Evolutionary conservation across 2,329 filamentous ascomycete genomes (phyloP), one percentile per base, ranked within the genome.

Genomic region (Claviceps purpurea): DNA sequence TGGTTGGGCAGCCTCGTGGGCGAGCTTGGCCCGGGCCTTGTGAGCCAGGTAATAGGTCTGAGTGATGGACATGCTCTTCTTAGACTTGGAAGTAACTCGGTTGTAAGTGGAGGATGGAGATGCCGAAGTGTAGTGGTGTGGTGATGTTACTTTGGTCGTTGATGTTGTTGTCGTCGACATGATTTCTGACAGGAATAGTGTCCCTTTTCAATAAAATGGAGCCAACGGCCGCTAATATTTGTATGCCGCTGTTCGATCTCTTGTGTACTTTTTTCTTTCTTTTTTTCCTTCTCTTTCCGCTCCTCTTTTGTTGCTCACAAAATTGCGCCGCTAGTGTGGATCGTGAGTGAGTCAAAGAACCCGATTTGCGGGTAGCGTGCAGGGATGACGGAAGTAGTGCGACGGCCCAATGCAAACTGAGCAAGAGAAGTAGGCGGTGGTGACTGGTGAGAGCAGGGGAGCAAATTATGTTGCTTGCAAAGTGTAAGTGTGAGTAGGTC

Each of bases 41-140:
- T 95, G 90, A 68, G 93, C 93, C 63, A 97, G 85, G 76, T 89
- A 95, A 85, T 97, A 98, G 56, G 91, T 97, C 73, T 96, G 89
- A 30, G 91, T 94, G 74, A 97, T 85, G 68, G 87, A 94, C 93
- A 97, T 97, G 73, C 85, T 90, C 72, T 89, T 87, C 74, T 85
- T 77, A 4, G 40, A 18, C 16, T 18, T 30, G 58, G 72, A 69
- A 49, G 73, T 59, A 53, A 59, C 51, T 47, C 63, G 62, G 56
- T 60, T 59, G 51, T 65, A 62, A 56, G 64, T 59, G 53, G 56
- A 52, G 43, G 52, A 52, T 46, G 53, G 41, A 49, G 59, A 51
- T 24, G 42, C 16, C 11, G 47, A 34, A 53, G 58, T 58, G 54
- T 55, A 58, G 55, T 52, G 59, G 50, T 55, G 61, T 50, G 51